Base-by-base conservation (phyloP, 768 basidiomycete genomes). In the Suillus plorans region DNA sequence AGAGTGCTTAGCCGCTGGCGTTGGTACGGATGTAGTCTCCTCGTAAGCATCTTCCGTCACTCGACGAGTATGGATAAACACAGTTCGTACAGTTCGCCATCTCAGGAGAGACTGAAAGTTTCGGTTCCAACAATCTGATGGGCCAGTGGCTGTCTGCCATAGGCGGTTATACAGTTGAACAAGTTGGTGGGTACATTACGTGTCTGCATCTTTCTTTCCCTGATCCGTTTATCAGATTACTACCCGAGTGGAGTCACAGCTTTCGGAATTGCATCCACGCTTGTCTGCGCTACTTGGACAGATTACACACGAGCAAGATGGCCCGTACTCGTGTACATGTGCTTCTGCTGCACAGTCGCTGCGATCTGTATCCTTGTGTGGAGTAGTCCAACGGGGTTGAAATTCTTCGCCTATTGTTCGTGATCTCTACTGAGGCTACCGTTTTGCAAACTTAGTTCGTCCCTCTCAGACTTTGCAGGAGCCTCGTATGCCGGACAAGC, bases 401-500 rank as follows among this genome's bases (percentile, higher is more conserved):
- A 88, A 67, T 91, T 89, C 74, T 90, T 91, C 67, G 91, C 89
- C 5, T 92, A 89, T 70, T 91, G 88, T 85, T 64, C 65, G 82
- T 79, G 10, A 12, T 66, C 60, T 31, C 41, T 37, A 39, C 56
- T 22, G 49, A n/a, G 18, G 25, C 13, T 18, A 22, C 4, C 39
- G n/a, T 16, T 28, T 63, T 53, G 57, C 57, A 34, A 53, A 5
- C 39, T 34, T 18, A 20, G 3, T 7, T 25, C 25, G 13, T 8
- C 60, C 60, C 22, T 68, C 57, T 16, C 62, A 87, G 84, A 86
- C 71, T 70, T 86, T 12, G 83, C 85, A 6, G 89, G 89, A 2
- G 87, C 89, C 18, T 85, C 88, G 7, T 92, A 88, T 70, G 83
- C 89, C 0, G 89, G 90, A 12, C 91, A 92, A 71, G 91, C 89